Conservation (phyloP, 73 alveolate genomes). For the Uronychia setigera region DNA sequence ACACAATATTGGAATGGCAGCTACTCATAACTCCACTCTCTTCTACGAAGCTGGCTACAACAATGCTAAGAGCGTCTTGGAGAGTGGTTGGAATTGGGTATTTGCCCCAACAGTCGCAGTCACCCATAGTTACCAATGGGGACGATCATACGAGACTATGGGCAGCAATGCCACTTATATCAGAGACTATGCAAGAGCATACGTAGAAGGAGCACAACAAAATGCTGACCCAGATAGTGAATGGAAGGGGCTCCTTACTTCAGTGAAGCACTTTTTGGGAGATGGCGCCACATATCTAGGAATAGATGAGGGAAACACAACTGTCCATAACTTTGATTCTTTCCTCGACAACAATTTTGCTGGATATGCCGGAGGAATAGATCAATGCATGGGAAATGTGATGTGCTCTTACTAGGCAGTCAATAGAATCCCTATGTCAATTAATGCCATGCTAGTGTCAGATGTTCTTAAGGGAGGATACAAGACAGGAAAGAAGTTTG, state of each 20-base stretch:
- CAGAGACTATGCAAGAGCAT: constrained; percentile 35
- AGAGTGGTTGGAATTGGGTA: constrained; percentile 56
- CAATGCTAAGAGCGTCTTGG: constrained; percentile 20
- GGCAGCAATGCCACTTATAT: constrained; percentile 27
- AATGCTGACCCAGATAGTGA: constrained; percentile 7
- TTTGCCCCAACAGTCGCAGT: constrained; percentile 70
- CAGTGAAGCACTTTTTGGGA: constrained; percentile 57
- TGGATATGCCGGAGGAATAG: constrained; percentile 58
- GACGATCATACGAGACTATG: constrained; percentile 59
- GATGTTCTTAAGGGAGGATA: constrained; percentile 28
- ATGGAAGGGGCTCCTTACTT: constrained; percentile 41
- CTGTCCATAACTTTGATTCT: constrained; percentile 15
- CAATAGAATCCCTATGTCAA: constrained; percentile 56
- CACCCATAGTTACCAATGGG: constrained; percentile 67
- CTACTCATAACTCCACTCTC: constrained; percentile 34
- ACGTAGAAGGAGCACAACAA: constrained; percentile 30
- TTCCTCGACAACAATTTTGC: constrained; percentile 28
- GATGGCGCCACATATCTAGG: constrained; percentile 67
- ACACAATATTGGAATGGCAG: constrained; percentile 69
- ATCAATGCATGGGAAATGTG: constrained; percentile 48
- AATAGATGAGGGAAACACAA: constrained; percentile 51
- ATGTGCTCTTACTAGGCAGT: constrained; percentile 55
- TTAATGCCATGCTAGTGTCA: constrained; percentile 33
- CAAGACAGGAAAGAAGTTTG: constrained; percentile 12
- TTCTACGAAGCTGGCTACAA: constrained; percentile 33